These are phyloP conservation scores for Talaromyces liani DNA, from an alignment of 495 filamentous ascomycete species.

Conservation along the genomic window DNA sequence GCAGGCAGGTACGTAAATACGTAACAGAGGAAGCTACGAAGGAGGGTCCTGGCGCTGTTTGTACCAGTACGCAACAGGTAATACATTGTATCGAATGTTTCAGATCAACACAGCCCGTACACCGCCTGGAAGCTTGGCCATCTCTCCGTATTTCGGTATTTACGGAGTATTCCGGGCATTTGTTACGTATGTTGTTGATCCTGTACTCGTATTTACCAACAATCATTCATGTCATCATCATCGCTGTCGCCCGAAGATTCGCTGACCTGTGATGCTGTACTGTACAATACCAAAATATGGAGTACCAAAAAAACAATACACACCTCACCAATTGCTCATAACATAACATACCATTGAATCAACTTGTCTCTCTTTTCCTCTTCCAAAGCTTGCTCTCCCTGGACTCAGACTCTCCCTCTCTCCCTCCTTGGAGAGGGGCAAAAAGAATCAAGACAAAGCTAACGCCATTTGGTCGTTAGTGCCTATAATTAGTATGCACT, in stretches of 20 bases:
- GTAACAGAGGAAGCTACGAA: not conserved
- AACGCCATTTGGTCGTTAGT: not conserved
- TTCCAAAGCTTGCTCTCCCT: not conserved
- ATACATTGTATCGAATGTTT: not conserved
- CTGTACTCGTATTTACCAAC: not conserved
- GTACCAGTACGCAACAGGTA: not conserved
- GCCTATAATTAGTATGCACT: constrained; percentile 3
- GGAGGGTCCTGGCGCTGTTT: not conserved
- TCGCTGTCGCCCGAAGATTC: not conserved
- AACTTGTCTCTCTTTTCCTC: not conserved
- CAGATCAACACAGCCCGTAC: not conserved
- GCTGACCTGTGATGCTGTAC: not conserved
- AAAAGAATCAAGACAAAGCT: constrained; percentile 1
- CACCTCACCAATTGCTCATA: not conserved
- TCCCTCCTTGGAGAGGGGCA: not conserved
- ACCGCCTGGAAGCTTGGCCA: not conserved
- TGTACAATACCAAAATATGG: not conserved
- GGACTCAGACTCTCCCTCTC: not conserved
- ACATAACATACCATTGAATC: not conserved
- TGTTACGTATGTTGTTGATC: not conserved
- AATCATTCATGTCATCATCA: not conserved
- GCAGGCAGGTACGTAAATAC: not conserved
- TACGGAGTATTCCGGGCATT: not conserved
- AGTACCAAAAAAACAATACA: not conserved
- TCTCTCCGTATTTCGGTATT: not conserved